Evolutionary conservation across 2,329 filamentous ascomycete genomes (phyloP).

Genomic region (Aureobasidium sp.): DNA sequence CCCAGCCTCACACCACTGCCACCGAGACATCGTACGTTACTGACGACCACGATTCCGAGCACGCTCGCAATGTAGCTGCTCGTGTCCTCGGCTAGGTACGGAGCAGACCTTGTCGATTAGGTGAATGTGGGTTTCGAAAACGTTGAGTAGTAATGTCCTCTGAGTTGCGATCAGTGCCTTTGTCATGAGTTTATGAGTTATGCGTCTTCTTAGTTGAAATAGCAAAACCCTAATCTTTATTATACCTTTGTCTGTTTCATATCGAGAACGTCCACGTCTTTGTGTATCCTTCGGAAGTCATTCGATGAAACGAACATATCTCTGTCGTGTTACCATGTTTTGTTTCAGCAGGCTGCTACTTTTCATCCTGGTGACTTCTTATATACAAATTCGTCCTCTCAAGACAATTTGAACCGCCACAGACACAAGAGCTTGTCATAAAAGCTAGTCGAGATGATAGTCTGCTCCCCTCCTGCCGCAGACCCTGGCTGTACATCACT

Average conservation of each 20-base stretch:
- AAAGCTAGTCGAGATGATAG: constrained; percentile 66
- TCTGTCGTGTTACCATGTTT: no score
- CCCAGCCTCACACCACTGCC: neutral
- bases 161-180: constrained; percentile 6
- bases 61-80: neutral
- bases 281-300: neutral
- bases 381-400: neutral
- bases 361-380: neutral
- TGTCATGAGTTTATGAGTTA: constrained; percentile 13
- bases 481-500: constrained; percentile 56
- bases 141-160: neutral
- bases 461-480: constrained; percentile 23
- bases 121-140: neutral
- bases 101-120: neutral
- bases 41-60: neutral
- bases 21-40: constrained; percentile 11
- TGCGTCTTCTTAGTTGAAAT: constrained; percentile 12
- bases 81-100: constrained; percentile 1
- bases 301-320: no score
- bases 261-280: neutral
- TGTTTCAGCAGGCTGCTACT: neutral
- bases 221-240: constrained; percentile 9
- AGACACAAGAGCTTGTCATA: constrained; percentile 66
- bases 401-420: constrained; percentile 40
- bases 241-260: neutral